Evolutionary conservation across 805 yeast species (phyloP).

Genomic region (Hagleromyces aurorensis): DNA sequence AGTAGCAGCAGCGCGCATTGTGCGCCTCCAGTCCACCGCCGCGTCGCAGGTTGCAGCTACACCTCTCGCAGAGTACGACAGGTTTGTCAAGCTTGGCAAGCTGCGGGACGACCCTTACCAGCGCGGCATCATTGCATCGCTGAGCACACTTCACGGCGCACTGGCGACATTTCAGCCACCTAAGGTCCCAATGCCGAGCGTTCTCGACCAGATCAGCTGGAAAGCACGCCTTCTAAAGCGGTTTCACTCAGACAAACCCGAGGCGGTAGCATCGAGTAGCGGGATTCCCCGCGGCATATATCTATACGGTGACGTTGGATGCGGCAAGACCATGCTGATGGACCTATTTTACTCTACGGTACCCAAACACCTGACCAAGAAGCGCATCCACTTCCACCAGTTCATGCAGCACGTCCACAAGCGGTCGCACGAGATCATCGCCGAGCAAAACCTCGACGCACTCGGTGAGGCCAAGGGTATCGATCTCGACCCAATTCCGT

Average conservation of each 20-base stretch:
- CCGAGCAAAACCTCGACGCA: conserved; percentile 42
- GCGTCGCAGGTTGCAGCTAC: conserved; percentile 17
- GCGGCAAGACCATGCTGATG: conserved; percentile 98
- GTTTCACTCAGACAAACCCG: conserved; percentile 13
- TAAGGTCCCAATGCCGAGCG: conserved; percentile 43
- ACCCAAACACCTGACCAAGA: conserved; percentile 68
- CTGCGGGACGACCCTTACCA: conserved; percentile 74
- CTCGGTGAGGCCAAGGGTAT: conserved; percentile 31
- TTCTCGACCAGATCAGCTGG: conserved; percentile 35
- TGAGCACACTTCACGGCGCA: conserved; percentile 51
- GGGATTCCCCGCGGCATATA: conserved; percentile 75
- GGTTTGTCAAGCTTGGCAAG: conserved; percentile 40
- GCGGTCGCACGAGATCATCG: conserved; percentile 67
- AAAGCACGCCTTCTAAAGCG: conserved; percentile 35
- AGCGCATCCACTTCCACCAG: conserved; percentile 88
- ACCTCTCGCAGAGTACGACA: conserved; percentile 47
- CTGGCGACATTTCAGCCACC: conserved; percentile 58
- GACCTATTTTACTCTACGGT: conserved; percentile 84
- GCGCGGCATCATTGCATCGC: conserved; percentile 55
- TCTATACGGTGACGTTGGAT: conserved; percentile 94
- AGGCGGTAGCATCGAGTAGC: conserved; percentile 20
- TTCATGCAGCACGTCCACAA: conserved; percentile 94
- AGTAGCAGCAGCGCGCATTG: too few relatives aligned
- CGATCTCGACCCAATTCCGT: conserved; percentile 76
- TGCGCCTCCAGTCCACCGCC: too few relatives aligned